phyloP scores from a whole-genome alignment of 768 basidiomycete species.

The Steccherinum ochraceum region DNA sequence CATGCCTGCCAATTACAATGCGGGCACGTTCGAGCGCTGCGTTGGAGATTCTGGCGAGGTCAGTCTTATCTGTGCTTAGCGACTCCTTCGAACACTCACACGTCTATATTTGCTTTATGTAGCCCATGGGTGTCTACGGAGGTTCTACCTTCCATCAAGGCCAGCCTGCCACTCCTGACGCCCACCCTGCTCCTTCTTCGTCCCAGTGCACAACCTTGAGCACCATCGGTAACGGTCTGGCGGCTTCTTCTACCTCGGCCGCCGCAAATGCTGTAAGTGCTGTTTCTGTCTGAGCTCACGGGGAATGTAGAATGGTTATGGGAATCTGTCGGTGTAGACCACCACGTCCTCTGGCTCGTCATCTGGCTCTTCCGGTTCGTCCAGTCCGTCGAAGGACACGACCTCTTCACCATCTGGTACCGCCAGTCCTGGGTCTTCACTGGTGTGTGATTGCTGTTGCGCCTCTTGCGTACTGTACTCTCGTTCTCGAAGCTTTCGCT shows the following conservation, averaged over 20 bases:
- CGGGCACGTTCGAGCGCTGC: conserved; percentile 38
- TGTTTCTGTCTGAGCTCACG: background rate
- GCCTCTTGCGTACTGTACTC: background rate
- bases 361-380: background rate
- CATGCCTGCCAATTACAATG: conserved; percentile 43
- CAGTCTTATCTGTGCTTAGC: conserved; percentile 2
- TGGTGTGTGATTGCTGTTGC: background rate
- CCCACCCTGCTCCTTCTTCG: conserved; percentile 52
- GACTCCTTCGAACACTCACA: background rate
- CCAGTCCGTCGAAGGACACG: background rate
- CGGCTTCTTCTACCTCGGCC: background rate
- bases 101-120: background rate
- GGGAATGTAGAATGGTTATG: background rate
- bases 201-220: conserved; percentile 50
- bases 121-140: conserved; percentile 69
- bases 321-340: background rate
- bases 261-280: background rate
- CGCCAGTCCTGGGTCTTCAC: background rate
- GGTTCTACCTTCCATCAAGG: conserved; percentile 65
- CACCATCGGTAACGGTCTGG: conserved; percentile 43
- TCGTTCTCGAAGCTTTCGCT: background rate
- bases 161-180: conserved; percentile 43
- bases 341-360: background rate
- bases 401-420: background rate
- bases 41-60: conserved; percentile 46